phyloP scores from a whole-genome alignment of 225 moss, liverwort and hornwort genomes.

The Marchantia polymorpha region DNA sequence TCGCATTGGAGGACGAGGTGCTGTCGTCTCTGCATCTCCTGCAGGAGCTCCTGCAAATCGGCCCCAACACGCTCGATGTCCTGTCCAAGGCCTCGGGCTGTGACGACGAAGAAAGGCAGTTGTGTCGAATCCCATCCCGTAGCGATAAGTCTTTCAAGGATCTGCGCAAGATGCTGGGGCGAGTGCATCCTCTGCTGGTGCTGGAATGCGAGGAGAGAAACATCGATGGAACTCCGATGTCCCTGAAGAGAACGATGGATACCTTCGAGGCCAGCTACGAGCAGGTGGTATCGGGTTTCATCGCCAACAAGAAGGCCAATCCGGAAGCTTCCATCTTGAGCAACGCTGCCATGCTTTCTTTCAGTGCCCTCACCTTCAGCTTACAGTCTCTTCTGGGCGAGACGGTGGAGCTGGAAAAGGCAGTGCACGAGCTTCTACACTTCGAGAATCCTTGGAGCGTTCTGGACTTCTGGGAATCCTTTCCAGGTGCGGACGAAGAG shows the following conservation, averaged over 20 bases:
- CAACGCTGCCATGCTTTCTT: too few relatives aligned
- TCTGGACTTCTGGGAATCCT: conserved; percentile 11
- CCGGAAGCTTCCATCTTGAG: too few relatives aligned
- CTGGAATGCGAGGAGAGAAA: too few relatives aligned
- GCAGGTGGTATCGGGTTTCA: too few relatives aligned
- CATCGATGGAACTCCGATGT: too few relatives aligned
- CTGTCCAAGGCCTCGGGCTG: conserved; percentile 7
- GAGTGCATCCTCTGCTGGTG: too few relatives aligned
- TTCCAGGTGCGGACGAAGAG: neutral
- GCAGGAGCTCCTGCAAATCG: conserved; percentile 21
- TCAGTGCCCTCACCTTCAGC: too few relatives aligned
- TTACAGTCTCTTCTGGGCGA: conserved; percentile 31
- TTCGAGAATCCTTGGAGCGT: conserved; percentile 37
- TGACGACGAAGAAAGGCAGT: conserved; percentile 15
- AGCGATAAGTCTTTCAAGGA: too few relatives aligned
- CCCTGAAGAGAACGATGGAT: too few relatives aligned
- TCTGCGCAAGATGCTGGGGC: too few relatives aligned
- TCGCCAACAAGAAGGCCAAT: too few relatives aligned
- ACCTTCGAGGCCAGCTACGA: too few relatives aligned
- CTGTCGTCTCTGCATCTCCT: conserved; percentile 37
- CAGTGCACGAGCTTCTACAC: conserved; percentile 33
- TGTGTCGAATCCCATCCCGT: neutral
- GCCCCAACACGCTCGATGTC: neutral
- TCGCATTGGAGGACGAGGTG: conserved; percentile 36
- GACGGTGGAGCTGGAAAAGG: conserved; percentile 35